Conservation (phyloP, 805 yeast species). For the Suhomyces sp. region DNA sequence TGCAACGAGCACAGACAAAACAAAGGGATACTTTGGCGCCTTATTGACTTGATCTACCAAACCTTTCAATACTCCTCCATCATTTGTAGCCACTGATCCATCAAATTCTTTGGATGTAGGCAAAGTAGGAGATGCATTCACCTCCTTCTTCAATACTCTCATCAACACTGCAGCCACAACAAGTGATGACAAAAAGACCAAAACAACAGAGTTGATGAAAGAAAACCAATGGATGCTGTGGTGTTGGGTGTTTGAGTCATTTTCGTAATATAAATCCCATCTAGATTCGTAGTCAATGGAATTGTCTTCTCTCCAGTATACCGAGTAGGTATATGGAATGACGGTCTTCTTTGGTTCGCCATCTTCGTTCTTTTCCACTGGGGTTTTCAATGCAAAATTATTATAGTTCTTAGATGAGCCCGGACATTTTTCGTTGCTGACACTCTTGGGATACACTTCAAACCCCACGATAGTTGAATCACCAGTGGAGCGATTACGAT, state of each 20-base stretch:
- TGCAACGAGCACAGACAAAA: constrained; percentile 60
- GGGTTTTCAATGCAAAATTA: constrained; percentile 49
- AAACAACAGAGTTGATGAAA: constrained; percentile 65
- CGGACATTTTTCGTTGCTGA: constrained; percentile 66
- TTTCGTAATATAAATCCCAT: constrained; percentile 70
- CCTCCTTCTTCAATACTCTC: constrained; percentile 53
- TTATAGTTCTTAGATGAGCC: constrained; percentile 63
- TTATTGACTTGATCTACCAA: constrained; percentile 54
- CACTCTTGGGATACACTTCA: constrained; percentile 86
- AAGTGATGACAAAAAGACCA: constrained; percentile 59
- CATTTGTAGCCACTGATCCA: constrained; percentile 1
- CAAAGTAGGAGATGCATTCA: constrained; percentile 27
- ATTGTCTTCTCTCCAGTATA: constrained; percentile 83
- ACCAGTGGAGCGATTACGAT: constrained; percentile 40
- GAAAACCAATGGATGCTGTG: constrained; percentile 75
- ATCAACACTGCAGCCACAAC: constrained; percentile 65
- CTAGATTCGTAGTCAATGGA: constrained; percentile 63
- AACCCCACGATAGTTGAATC: constrained; percentile 75
- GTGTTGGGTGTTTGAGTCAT: constrained; percentile 45
- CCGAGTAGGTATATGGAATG: constrained; percentile 80
- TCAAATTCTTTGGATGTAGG: constrained; percentile 10
- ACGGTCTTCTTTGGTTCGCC: constrained; percentile 33
- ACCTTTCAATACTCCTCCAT: constrained; percentile 26
- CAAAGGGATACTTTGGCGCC: constrained; percentile 47
- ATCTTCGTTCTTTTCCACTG: constrained; percentile 17